These are phyloP conservation scores for Sechiopsis laciniata DNA, from an alignment of 306 rosid species.

Conservation along the genomic window DNA sequence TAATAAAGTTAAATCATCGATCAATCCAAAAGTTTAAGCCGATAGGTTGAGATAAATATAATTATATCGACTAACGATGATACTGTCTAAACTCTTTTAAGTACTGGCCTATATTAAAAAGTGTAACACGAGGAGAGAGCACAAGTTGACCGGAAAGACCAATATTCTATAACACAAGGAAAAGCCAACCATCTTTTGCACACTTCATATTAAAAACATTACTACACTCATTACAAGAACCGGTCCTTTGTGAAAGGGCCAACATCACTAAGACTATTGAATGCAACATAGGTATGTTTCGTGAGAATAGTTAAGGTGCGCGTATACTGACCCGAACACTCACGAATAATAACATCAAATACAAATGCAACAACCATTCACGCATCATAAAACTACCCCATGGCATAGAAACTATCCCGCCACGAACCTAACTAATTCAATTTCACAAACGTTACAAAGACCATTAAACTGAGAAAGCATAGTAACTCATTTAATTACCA, in stretches of 20 bases:
- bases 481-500: conserved; percentile 35
- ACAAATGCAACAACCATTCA: neutral
- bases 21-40: too few relatives aligned
- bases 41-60: too few relatives aligned
- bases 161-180: conserved; percentile 1
- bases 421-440: conserved; percentile 3
- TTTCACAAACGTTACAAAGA: neutral
- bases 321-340: too few relatives aligned
- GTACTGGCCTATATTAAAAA: too few relatives aligned
- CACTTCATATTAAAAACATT: neutral
- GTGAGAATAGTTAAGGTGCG: too few relatives aligned
- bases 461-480: conserved; percentile 5
- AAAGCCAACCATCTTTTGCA: neutral
- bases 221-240: conserved; percentile 7
- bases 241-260: neutral
- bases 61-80: too few relatives aligned
- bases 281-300: neutral
- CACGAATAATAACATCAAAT: too few relatives aligned
- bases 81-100: too few relatives aligned
- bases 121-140: too few relatives aligned
- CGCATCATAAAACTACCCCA: neutral
- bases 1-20: too few relatives aligned
- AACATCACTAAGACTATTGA: neutral
- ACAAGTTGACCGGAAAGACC: neutral
- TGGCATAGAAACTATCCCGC: neutral